A percentile compares a stretch with the other conserved stretches of the same genome.
phyloP scores from a whole-genome alignment of 2,329 filamentous ascomycete species.

The Aspergillus sp. region DNA sequence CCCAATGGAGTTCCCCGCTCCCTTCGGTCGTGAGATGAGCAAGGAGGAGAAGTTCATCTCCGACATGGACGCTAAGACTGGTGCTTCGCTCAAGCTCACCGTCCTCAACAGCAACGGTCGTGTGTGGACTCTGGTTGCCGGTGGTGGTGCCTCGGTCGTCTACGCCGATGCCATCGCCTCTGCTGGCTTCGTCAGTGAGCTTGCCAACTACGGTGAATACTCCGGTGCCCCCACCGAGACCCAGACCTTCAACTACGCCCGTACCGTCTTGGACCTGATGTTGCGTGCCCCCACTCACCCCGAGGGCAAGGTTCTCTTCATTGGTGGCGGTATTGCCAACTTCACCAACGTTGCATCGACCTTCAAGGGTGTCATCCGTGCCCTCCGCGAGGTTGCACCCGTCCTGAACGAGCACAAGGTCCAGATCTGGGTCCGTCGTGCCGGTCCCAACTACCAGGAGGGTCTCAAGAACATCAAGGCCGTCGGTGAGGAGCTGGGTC shows the following conservation, averaged over 20 bases:
- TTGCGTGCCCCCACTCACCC: slow-evolving; percentile 78
- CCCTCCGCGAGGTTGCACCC: slow-evolving; percentile 82
- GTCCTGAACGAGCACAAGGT: slow-evolving; percentile 93
- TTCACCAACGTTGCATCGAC: slow-evolving; percentile 99
- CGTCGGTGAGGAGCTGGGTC: slow-evolving; percentile 85
- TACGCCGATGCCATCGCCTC: slow-evolving; percentile 99
- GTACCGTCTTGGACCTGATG: slow-evolving; percentile 95
- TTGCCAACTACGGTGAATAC: slow-evolving; percentile 99
- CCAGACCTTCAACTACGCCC: slow-evolving; percentile 98
- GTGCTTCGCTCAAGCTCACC: slow-evolving; percentile 96
- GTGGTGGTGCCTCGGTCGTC: slow-evolving; percentile 98
- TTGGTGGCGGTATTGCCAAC: slow-evolving; percentile 99
- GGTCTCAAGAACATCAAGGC: slow-evolving; percentile 99
- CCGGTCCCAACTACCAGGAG: slow-evolving; percentile 98
- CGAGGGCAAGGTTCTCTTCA: slow-evolving; percentile 98
- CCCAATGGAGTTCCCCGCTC: slow-evolving; percentile 97
- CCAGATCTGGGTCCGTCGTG: slow-evolving; percentile 89
- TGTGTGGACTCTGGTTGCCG: slow-evolving; percentile 96
- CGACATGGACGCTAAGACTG: slow-evolving; percentile 98
- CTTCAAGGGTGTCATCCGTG: slow-evolving; percentile 99
- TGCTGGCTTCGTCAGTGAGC: slow-evolving; percentile 87
- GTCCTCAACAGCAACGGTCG: slow-evolving; percentile 88
- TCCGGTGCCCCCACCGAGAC: slow-evolving; percentile 98
- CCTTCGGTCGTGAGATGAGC: slow-evolving; percentile 95
- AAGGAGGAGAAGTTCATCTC: slow-evolving; percentile 99